A percentile compares a stretch with the other conserved stretches of the same genome.
phyloP scores from a whole-genome alignment of 345 rosid genomes.

The Isatis tinctoria region DNA sequence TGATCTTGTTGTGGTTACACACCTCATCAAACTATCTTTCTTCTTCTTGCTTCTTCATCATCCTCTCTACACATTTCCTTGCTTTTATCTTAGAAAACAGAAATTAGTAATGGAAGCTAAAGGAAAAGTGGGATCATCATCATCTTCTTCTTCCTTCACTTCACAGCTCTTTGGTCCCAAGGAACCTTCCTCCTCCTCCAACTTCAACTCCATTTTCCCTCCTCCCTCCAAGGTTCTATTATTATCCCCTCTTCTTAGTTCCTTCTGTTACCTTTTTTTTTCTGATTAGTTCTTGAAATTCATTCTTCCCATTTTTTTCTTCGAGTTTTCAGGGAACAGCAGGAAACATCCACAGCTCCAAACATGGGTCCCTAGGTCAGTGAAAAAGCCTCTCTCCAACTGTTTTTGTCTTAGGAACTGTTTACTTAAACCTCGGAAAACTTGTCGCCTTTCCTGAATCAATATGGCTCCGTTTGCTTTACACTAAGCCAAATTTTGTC shows the following conservation, averaged over 20 bases:
- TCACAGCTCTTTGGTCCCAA: conserved; percentile 67
- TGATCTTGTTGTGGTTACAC: conserved; percentile 6
- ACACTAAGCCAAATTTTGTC: background rate
- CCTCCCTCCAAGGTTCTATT: conserved; percentile 49
- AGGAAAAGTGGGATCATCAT: conserved; percentile 37
- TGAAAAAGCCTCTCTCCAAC: conserved; percentile 1
- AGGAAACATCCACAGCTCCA: conserved; percentile 43
- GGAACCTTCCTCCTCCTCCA: conserved; percentile 52
- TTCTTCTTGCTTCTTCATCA: background rate
- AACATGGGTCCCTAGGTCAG: conserved; percentile 49
- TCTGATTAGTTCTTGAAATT: background rate
- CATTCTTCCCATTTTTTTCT: background rate
- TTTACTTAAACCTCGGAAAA: background rate
- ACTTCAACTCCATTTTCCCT: conserved; percentile 60
- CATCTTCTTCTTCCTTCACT: conserved; percentile 48
- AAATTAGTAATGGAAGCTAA: conserved; percentile 47
- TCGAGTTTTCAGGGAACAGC: conserved; percentile 40
- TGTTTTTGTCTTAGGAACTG: background rate
- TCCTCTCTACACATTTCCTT: background rate
- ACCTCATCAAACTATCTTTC: conserved; percentile 17
- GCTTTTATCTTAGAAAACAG: background rate
- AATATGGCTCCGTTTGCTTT: background rate
- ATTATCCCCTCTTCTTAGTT: background rate
- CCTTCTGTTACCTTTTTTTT: background rate
- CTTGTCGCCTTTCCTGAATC: background rate